Base-by-base conservation (phyloP, 345 rosid species). In the Eucalyptus dawsonii region DNA sequence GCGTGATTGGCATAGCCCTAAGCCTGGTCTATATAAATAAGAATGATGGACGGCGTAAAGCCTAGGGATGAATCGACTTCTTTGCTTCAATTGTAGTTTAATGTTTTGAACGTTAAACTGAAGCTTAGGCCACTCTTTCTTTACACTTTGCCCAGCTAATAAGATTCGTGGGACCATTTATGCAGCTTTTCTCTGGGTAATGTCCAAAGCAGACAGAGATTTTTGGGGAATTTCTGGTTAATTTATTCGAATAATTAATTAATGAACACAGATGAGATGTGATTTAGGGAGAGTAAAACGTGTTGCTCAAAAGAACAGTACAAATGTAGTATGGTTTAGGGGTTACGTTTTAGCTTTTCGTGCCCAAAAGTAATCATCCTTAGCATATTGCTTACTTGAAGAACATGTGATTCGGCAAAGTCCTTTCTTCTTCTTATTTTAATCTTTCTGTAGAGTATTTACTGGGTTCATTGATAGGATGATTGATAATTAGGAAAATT, bases 41-140 rank as follows among this genome's bases (percentile, higher is more conserved):
- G 60, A 11, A 27, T 40, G 80, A 69, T n/a, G 47, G 37, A 58
- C n/a, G 19, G 51, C 27, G 37, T 21, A 60, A 47, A 50, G 25
- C 25, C 65, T 67, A 24, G 49, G 88, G 76, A 86, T 90, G 95
- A 94, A 94, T 95, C 95, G 83, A 93, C 96, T 94, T 93, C 96
- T 94, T 97, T 96, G 94, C 97, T 97, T 95, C 94, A n/a, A 69
- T 69, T 87, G 83, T 87, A 94, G 94, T 95, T 95, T 53, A 92
- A 88, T 89, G 89, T 44, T 50, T 67, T 31, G 44, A 6, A 44
- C 81, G 86, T 69, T 44, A 88, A 19, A 27, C 9, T 49, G 85
- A 88, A 88, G 89, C 85, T 29, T 88, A 11, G 83, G 83, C 15
- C 83, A 3, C 27, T 37, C 45, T 37, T 10, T 72, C 25, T 37